phyloP scores from a whole-genome alignment of 1,284 basidiomycete species.

The Ceratobasidium theobromae region DNA sequence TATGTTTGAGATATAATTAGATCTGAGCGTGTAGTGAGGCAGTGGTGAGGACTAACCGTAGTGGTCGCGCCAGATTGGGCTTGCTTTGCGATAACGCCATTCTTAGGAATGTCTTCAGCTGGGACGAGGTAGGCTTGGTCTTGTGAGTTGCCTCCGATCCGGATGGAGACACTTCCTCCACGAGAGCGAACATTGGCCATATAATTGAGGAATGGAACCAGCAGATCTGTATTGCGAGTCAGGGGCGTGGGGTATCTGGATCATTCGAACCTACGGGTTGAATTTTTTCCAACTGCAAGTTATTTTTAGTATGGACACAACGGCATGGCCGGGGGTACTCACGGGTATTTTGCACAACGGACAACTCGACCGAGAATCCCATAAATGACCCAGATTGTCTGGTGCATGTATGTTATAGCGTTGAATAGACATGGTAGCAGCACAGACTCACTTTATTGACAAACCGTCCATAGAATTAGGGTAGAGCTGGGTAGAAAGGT shows the following conservation, averaged over 20 bases:
- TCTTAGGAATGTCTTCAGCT: not conserved
- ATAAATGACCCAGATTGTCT: slow-evolving; percentile 26
- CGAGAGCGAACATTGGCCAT: slow-evolving; percentile 26
- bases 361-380: slow-evolving; percentile 34
- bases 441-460: not conserved
- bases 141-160: slow-evolving; percentile 39
- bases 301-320: not conserved
- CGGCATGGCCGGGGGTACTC: not conserved
- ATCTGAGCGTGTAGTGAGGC: not conserved
- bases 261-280: slow-evolving; percentile 7
- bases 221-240: slow-evolving; percentile 17
- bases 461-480: slow-evolving; percentile 31
- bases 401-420: not conserved
- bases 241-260: not conserved
- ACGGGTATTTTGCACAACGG: slow-evolving; percentile 27
- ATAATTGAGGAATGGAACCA: slow-evolving; percentile 43
- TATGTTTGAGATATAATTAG: slow-evolving; percentile 20
- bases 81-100: slow-evolving; percentile 25
- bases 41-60: not conserved
- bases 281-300: slow-evolving; percentile 8
- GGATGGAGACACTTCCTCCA: slow-evolving; percentile 30
- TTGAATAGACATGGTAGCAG: not conserved
- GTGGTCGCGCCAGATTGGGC: slow-evolving; percentile 10
- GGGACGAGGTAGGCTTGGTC: slow-evolving; percentile 36
- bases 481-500: slow-evolving; percentile 17